Evolutionary conservation across 2,329 filamentous ascomycete genomes (phyloP).

Genomic region (Neofusicoccum sp.): DNA sequence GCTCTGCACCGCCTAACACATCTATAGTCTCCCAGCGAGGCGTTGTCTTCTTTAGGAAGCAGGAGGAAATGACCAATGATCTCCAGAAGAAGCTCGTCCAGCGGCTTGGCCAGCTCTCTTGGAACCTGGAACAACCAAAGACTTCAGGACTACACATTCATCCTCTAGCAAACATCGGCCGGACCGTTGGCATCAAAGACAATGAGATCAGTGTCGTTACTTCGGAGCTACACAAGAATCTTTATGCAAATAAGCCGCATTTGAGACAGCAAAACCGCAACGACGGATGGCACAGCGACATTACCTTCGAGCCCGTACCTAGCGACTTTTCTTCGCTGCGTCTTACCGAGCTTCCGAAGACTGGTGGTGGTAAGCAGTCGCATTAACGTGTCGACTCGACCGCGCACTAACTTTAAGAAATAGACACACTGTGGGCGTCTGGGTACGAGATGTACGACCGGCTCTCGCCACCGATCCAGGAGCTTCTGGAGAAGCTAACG

Average conservation of each 20-base stretch:
- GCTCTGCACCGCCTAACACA: background rate
- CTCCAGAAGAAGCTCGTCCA: conserved; percentile 57
- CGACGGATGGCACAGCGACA: conserved; percentile 58
- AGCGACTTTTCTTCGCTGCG: conserved; percentile 44
- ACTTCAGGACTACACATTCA: conserved; percentile 63
- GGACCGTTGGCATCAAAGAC: conserved; percentile 39
- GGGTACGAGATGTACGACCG: conserved; percentile 54
- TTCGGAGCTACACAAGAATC: conserved; percentile 50
- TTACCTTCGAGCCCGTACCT: conserved; percentile 44
- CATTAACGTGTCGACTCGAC: background rate
- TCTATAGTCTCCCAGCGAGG: conserved; percentile 53
- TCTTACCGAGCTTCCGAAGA: conserved; percentile 38
- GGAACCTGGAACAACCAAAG: conserved; percentile 54
- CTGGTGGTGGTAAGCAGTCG: conserved; percentile 27
- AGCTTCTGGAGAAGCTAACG: conserved; percentile 51
- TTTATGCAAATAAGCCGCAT: conserved; percentile 40
- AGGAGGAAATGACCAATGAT: conserved; percentile 52
- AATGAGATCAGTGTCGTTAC: conserved; percentile 43
- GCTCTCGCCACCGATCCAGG: conserved; percentile 51
- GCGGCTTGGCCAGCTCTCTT: conserved; percentile 56
- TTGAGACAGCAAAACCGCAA: conserved; percentile 54
- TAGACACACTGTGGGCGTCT: conserved; percentile 43
- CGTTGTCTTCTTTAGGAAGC: conserved; percentile 58
- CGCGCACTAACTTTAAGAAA: conserved; percentile 27
- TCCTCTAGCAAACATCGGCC: conserved; percentile 53